Base-by-base conservation (phyloP, 2,329 filamentous ascomycete species). In the Alternaria angustiovoidea region DNA sequence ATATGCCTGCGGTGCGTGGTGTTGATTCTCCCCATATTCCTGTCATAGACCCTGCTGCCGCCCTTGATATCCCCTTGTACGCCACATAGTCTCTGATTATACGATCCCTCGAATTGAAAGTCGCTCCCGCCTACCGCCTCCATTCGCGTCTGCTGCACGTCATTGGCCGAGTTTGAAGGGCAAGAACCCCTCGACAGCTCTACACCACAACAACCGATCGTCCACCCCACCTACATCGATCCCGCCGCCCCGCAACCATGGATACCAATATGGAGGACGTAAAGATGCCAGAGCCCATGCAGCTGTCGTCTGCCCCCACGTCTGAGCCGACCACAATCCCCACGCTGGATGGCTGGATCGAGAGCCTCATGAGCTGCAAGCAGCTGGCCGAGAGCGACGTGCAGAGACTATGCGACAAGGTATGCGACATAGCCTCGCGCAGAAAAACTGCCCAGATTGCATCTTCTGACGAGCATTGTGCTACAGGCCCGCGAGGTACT, bases 221-320 rank as follows among this genome's bases (percentile, higher is more conserved):
- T 64, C 67, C 66, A 62, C 59, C 66, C 63, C 63, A 67, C 64
- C 66, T 64, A 64, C 63, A 55, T 63, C 64, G 44, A 52, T 61
- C 57, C 62, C 57, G 54, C 58, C 54, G 57, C 60, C 53, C 66
- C 58, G 81, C 82, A 51, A 87, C 75, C 68, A 97, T 97, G 93
- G 94, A 99, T 82, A 96, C 93, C 77, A 97, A 96, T 82, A 99
- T 99, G 95, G 94, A 97, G 85, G 95, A 99, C 80, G 93, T 96
- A 73, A 92, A 94, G 82, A 89, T 91, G 75, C 91, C 93, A 80
- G 89, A 91, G 78, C 87, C 88, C 68, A 87, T 92, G 78, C 91
- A 91, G 77, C 82, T 97, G 69, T 80, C 81, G 57, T 80, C 81
- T 72, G 88, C 91, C 61, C 88, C 93, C 51, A 84, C 88, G 57